Evolutionary conservation across 768 basidiomycete species (phyloP).

Genomic region (Lentinus brumalis): DNA sequence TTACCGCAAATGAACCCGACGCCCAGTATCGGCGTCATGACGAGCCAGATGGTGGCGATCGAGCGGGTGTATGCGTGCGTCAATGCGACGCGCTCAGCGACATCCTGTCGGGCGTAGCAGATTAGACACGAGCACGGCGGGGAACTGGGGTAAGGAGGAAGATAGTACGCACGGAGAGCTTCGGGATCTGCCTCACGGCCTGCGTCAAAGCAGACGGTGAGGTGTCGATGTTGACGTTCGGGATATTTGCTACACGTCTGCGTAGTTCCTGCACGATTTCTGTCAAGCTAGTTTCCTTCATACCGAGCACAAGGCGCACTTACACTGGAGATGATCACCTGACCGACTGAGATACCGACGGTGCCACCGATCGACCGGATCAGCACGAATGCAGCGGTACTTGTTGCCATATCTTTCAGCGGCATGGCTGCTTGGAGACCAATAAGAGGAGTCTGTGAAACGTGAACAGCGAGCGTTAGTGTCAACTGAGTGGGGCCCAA

Average conservation of each 20-base stretch:
- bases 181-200: slow-evolving; percentile 46
- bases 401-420: slow-evolving; percentile 82
- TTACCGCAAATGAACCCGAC: slow-evolving; percentile 48
- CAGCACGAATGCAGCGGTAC: slow-evolving; percentile 70
- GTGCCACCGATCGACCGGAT: slow-evolving; percentile 79
- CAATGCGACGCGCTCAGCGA: slow-evolving; percentile 46
- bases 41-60: slow-evolving; percentile 66
- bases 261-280: slow-evolving; percentile 35
- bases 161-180: slow-evolving; percentile 46
- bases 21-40: slow-evolving; percentile 59
- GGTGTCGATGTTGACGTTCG: slow-evolving; percentile 43
- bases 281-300: not conserved
- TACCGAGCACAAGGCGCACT: not conserved
- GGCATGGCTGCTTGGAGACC: slow-evolving; percentile 88
- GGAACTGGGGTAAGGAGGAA: not conserved
- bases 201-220: slow-evolving; percentile 47
- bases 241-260: slow-evolving; percentile 41
- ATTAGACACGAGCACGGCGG: too few relatives aligned
- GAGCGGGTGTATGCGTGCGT: slow-evolving; percentile 66
- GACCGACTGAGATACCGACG: slow-evolving; percentile 71
- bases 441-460: slow-evolving; percentile 59
- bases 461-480: not conserved
- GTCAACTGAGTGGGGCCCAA: not conserved
- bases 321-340: slow-evolving; percentile 68
- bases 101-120: slow-evolving; percentile 42